phyloP scores from a whole-genome alignment of 331 rosid species.

The Malus hybrid region DNA sequence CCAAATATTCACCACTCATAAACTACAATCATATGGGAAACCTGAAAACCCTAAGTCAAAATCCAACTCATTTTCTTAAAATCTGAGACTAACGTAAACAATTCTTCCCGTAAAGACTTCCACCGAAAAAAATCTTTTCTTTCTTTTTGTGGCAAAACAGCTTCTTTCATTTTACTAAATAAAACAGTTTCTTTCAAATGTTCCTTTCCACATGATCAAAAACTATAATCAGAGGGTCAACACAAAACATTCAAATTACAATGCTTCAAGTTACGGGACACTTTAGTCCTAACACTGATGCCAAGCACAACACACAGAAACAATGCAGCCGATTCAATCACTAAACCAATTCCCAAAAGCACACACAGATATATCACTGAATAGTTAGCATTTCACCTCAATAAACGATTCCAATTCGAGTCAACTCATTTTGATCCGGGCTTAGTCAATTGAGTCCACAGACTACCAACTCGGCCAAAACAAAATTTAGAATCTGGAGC shows the following conservation, averaged over 20 bases:
- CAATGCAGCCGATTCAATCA: neutral
- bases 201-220: slow-evolving; percentile 8
- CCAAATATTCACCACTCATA: neutral
- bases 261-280: slow-evolving; percentile 13
- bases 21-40: neutral
- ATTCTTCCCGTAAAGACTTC: neutral
- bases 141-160: neutral
- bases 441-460: slow-evolving; percentile 24
- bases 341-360: slow-evolving; percentile 3
- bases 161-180: neutral
- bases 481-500: too few relatives aligned
- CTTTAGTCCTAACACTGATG: neutral
- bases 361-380: slow-evolving; percentile 19
- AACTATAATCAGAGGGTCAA: neutral
- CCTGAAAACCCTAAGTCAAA: neutral
- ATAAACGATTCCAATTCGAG: slow-evolving; percentile 36
- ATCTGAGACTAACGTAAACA: neutral
- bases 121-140: neutral
- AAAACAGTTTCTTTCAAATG: neutral
- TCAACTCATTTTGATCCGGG: slow-evolving; percentile 33
- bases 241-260: neutral
- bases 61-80: slow-evolving; percentile 4
- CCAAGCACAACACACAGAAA: neutral
- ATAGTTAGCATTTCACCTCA: slow-evolving; percentile 31
- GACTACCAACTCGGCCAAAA: slow-evolving; percentile 21